Base-by-base conservation (phyloP, 2,329 filamentous ascomycete species). In the Verticillium nonalfalfae region DNA sequence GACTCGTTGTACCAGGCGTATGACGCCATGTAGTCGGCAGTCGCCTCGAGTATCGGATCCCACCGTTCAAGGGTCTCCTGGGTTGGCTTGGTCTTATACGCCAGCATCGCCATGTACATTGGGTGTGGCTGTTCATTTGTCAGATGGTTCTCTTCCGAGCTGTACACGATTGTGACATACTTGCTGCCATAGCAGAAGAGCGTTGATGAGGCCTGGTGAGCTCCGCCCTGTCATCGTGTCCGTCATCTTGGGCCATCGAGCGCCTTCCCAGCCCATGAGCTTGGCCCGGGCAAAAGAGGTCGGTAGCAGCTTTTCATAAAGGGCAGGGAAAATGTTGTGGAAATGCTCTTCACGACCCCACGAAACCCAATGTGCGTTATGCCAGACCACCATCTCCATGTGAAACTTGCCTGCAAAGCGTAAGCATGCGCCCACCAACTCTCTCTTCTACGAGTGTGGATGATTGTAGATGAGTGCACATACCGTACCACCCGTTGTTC, bases 131-230 rank as follows among this genome's bases (percentile, higher is more conserved):
- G 1, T 54, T 6, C 4, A 5, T 5, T 9, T 15, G 31, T 52
- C 3, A 14, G 15, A 31, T 31, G 5, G 4, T 5, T 13, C 11
- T 10, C 45, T 21, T 1, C 4, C 6, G 11, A 10, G n/a, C 7
- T 21, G 10, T 2, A 1, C 45, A 36, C 5, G 11, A 9, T 18
- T 10, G n/a, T 33, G 7, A 50, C 57, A 59, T 18, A 67, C 66
- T 60, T 86, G 84, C 66, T 87, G 85, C 85, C 85, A 87, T 60
- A 86, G 81, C 2, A 88, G 72, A 1, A 87, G 71, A 6, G 79
- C 80, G 67, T 87, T 87, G 67, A 87, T 86, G 61, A 84, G 80
- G 1, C 85, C 85, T 1, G 85, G 69, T 0, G 68, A 68, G 14
- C 68, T 71, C 9, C 61, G 59, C 0, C 67, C 68, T 0, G 66